Conservation (phyloP, 441 rosid genomes). For the Euphorbia celastroides region DNA sequence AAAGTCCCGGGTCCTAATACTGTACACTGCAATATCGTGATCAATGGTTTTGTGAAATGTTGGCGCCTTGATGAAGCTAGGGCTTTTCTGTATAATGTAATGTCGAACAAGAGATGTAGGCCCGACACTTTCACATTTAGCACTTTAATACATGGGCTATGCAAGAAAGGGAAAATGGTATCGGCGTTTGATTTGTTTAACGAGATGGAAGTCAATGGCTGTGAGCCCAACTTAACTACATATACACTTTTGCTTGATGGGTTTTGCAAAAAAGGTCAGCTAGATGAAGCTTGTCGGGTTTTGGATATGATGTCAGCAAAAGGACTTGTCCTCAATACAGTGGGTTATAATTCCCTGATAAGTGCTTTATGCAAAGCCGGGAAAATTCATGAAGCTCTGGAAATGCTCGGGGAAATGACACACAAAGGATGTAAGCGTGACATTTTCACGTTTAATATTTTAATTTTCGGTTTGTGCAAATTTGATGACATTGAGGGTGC, state of each 20-base stretch:
- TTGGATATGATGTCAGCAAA: constrained; percentile 45
- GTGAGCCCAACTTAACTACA: constrained; percentile 55
- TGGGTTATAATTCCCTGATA: constrained; percentile 65
- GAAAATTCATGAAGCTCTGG: constrained; percentile 47
- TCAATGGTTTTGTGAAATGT: constrained; percentile 58
- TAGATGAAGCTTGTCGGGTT: constrained; percentile 45
- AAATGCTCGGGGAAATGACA: constrained; percentile 54
- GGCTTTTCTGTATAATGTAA: constrained; percentile 35
- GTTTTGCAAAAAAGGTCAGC: constrained; percentile 57
- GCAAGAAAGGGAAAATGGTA: constrained; percentile 54
- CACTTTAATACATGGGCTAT: constrained; percentile 54
- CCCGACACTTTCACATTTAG: constrained; percentile 65
- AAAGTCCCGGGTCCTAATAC: constrained; percentile 41
- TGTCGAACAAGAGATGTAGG: constrained; percentile 27
- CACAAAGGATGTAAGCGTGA: constrained; percentile 80
- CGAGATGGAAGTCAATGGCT: constrained; percentile 49
- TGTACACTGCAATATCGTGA: constrained; percentile 56
- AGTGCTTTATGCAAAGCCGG: constrained; percentile 51
- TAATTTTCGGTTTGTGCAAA: constrained; percentile 69
- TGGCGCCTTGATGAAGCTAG: constrained; percentile 62
- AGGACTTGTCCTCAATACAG: constrained; percentile 59
- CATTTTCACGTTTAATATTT: constrained; percentile 64
- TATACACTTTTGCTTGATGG: constrained; percentile 60
- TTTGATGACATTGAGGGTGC: constrained; percentile 50
- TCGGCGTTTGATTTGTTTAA: constrained; percentile 54